These are phyloP conservation scores for Phaeoacremonium minimum DNA, from an alignment of 2,329 filamentous ascomycete species.

Conservation along the genomic window DNA sequence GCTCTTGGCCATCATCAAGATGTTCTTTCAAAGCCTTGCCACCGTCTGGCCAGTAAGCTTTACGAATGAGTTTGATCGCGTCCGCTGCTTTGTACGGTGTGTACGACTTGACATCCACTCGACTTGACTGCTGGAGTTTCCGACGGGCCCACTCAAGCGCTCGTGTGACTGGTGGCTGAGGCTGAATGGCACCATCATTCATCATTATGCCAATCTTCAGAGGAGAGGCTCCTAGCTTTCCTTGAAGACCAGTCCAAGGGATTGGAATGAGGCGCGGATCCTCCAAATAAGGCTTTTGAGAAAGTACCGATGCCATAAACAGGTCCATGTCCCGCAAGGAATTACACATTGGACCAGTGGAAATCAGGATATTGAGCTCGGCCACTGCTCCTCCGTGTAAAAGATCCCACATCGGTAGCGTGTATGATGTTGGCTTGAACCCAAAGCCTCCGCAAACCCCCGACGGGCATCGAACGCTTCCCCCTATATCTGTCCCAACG, in stretches of 20 bases:
- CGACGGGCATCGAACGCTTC: conserved; percentile 32
- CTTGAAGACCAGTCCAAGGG: conserved; percentile 23
- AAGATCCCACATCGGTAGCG: conserved; percentile 19
- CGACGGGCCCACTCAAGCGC: conserved; percentile 27
- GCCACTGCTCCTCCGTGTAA: conserved; percentile 15
- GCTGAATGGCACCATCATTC: conserved; percentile 28
- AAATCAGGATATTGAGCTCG: conserved; percentile 27
- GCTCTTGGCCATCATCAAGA: conserved; percentile 34
- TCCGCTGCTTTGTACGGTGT: conserved; percentile 22
- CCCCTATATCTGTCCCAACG: conserved; percentile 36
- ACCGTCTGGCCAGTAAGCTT: conserved; percentile 43
- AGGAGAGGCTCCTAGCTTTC: conserved; percentile 4
- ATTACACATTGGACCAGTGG: conserved; percentile 25
- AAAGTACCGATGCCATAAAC: conserved; percentile 20
- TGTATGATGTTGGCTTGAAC: conserved; percentile 16
- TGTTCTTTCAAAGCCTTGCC: conserved; percentile 22
- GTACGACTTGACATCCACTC: conserved; percentile 29
- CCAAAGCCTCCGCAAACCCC: conserved; percentile 26
- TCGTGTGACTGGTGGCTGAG: conserved; percentile 29
- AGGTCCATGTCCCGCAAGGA: conserved; percentile 28
- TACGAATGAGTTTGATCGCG: conserved; percentile 23
- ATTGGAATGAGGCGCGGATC: conserved; percentile 23
- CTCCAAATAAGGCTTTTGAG: conserved; percentile 16
- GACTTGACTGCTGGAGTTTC: conserved; percentile 10
- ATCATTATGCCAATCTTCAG: conserved; percentile 39